Base-by-base conservation (phyloP, 148 eudicot species). In the Fagopyrum esculentum region DNA sequence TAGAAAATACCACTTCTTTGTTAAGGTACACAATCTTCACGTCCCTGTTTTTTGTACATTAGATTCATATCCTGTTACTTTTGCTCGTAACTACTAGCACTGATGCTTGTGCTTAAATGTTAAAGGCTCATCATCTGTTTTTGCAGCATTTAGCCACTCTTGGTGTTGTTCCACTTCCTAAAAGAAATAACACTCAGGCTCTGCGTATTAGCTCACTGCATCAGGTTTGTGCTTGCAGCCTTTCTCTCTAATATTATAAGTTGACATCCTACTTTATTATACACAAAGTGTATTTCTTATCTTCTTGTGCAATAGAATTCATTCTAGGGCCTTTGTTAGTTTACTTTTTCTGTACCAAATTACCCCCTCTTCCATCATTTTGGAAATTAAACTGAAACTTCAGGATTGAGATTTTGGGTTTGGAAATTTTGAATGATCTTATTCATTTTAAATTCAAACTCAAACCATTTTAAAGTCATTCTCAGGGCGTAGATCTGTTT, bases 191-290 rank as follows among this genome's bases (percentile, higher is more conserved):
- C 78, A 76, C 81, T 12, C 99, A 90, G 78, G 87, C 90, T 48
- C 84, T 88, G 71, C 93, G 99, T 40, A 92, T 93, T 71, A 92
- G 99, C 87, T 89, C 98, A 46, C 97, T 96, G 16, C 99, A 96
- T 88, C 94, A 92, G 98, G 99, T 96, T 75, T 47, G 50, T 76
- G 19, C 61, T 40, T 16, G 22, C 12, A 46, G 55, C 13, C 47
- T 71, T 71, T 71, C 35, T 71, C 15, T 71, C 74, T 17, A 26
- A 13, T 45, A 3, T 43, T 45, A n/a, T 45, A 47, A 70, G 73
- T 19, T 72, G 40, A 11, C 72, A 69, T 72, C 6, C 11, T 0
- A 44, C 50, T 69, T 26, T 29, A 43, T 29, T 22, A 22, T 22
- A 0, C 26, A 9, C 9, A 61, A 29, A 60, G 22, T 57, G 35